A percentile compares a stretch with the other conserved stretches of the same genome.
Evolutionary conservation across 2,329 filamentous ascomycete species (phyloP).

Genomic region (Orbilia ellipsospora): DNA sequence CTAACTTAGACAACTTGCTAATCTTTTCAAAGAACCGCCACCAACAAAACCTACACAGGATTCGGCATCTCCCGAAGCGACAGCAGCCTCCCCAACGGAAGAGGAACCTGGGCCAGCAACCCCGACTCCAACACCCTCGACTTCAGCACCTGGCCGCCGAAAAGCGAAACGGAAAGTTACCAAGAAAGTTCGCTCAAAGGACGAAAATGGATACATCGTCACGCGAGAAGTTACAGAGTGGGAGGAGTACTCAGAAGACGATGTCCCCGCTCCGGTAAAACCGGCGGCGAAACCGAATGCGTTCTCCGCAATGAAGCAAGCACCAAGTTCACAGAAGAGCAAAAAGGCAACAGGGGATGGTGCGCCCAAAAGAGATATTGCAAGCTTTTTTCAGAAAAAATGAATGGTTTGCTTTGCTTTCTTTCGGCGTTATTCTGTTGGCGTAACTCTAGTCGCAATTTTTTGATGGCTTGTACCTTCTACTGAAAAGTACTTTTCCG

Average conservation of each 20-base stretch:
- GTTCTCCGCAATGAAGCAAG: constrained; percentile 52
- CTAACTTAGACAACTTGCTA: constrained; percentile 60
- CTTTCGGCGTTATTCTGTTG: constrained; percentile 1
- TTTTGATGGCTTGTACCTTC: constrained; percentile 1
- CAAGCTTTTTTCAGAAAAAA: constrained; percentile 51
- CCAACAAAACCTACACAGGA: constrained; percentile 14
- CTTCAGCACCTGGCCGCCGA: constrained; percentile 71
- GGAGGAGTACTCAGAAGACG: constrained; percentile 52
- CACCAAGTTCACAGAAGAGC: constrained; percentile 44
- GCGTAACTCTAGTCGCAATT: constrained; percentile 8
- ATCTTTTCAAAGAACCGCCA: constrained; percentile 53
- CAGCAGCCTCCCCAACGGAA: constrained; percentile 58
- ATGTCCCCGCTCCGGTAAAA: constrained; percentile 40
- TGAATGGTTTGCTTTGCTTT: constrained; percentile 9
- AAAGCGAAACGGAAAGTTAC: constrained; percentile 82
- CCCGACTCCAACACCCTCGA: constrained; percentile 64
- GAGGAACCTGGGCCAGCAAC: constrained; percentile 60
- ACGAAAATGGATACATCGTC: constrained; percentile 86
- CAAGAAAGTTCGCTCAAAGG: constrained; percentile 87
- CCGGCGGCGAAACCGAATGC: constrained; percentile 49
- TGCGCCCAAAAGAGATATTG: constrained; percentile 41
- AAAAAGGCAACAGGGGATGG: constrained; percentile 38
- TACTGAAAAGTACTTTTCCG: background rate
- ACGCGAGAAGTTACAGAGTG: constrained; percentile 47
- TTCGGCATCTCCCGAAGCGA: constrained; percentile 25